These are phyloP conservation scores for Monosporascus sp. DNA, from an alignment of 2,329 filamentous ascomycete species.

Conservation along the genomic window DNA sequence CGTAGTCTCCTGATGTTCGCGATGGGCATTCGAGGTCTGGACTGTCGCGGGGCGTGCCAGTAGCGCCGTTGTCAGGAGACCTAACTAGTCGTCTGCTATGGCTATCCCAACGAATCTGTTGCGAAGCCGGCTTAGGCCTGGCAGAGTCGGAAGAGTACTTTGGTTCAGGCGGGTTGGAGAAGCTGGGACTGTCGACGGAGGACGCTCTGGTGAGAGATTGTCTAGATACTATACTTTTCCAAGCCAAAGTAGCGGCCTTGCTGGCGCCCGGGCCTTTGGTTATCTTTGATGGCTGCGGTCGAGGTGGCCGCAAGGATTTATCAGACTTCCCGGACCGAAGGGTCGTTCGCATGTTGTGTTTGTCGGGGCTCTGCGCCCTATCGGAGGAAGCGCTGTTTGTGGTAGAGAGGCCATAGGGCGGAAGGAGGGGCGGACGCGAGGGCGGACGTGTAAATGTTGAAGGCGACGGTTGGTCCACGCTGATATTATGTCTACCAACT, in stretches of 20 bases:
- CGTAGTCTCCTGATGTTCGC: conserved; percentile 36
- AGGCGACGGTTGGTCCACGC: conserved; percentile 16
- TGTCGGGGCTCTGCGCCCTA: conserved; percentile 54
- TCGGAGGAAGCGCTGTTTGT: conserved; percentile 16
- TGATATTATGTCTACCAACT: conserved; percentile 26
- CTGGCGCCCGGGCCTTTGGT: conserved; percentile 49
- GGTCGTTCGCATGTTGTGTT: conserved; percentile 57
- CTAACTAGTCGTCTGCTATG: conserved; percentile 46
- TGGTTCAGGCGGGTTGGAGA: conserved; percentile 23
- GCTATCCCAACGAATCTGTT: conserved; percentile 46
- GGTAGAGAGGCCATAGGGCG: conserved; percentile 27
- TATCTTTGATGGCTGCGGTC: conserved; percentile 35
- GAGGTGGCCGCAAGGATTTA: conserved; percentile 32
- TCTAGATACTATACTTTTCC: conserved; percentile 42
- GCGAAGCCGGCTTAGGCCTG: conserved; percentile 24
- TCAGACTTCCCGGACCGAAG: conserved; percentile 46
- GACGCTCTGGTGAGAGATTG: conserved; percentile 27
- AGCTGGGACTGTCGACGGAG: conserved; percentile 16
- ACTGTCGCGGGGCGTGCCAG: conserved; percentile 21
- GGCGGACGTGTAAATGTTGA: conserved; percentile 13
- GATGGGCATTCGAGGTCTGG: conserved; percentile 21
- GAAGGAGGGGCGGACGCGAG: conserved; percentile 17
- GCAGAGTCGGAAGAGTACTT: conserved; percentile 18
- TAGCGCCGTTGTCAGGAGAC: conserved; percentile 28
- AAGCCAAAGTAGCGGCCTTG: conserved; percentile 60